Base-by-base conservation (phyloP, 2,329 filamentous ascomycete species). In the Claviceps sp. region DNA sequence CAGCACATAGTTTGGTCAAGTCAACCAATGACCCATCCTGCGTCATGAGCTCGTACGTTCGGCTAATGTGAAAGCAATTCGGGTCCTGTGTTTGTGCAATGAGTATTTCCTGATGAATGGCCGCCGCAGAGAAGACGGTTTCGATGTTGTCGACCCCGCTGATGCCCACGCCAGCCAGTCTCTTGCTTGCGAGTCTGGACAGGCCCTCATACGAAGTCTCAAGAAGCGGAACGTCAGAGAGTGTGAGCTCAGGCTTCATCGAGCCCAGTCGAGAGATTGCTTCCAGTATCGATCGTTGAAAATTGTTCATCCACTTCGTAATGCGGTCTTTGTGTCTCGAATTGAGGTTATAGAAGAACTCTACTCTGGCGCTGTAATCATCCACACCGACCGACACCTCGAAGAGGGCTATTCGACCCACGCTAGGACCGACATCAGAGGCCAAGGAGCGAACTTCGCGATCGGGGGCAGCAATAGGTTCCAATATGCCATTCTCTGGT, bases 381-480 rank as follows among this genome's bases (percentile, higher is more conserved):
- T 76, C 71, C 13, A 75, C 61, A 53, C 68, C 67, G n/a, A 72
- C 67, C 1, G 70, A 73, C 3, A 77, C 62, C 54, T 79, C 76
- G 13, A 78, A 77, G 0, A 76, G 56, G 0, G 75, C 71, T 8
- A 76, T 70, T 9, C 75, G 70, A 5, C 72, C 71, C 6, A 78
- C 72, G 0, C 63, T 60, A 5, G 65, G 57, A 0, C 75, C 75
- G 37, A 75, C 67, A 41, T 76, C 70, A 0, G 71, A 71, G 0
- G 65, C 70, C 0, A 65, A 56, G 0, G 71, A 70, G 7, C 59
- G 63, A 2, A 70, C 57, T 0, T 65, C 64, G 34, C 65, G 65
- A 0, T 69, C 71, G 0, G 73, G 70, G 0, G 71, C 61, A 2
- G 66, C 55, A 0, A 75, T 59, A 36, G 75, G 72, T 53, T 75